phyloP scores from a whole-genome alignment of 371 early-diverging fungal species.

The Phascolomyces articulosus region DNA sequence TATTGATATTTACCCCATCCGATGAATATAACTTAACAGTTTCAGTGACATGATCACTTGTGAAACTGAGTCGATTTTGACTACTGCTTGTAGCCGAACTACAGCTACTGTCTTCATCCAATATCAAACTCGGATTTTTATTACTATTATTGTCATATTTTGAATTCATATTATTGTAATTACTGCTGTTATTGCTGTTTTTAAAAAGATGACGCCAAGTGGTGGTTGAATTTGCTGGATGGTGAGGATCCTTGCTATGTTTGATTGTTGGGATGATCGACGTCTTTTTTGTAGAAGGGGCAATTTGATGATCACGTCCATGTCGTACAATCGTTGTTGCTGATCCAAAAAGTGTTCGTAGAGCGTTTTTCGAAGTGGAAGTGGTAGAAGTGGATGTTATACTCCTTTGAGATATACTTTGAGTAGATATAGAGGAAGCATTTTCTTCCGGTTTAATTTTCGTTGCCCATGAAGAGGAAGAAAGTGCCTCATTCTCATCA shows the following conservation, averaged over 20 bases:
- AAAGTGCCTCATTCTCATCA: background rate
- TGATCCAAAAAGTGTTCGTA: slow-evolving; percentile 7
- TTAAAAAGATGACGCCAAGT: background rate
- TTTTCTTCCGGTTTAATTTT: background rate
- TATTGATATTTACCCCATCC: background rate
- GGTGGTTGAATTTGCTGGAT: background rate
- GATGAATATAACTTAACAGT: background rate
- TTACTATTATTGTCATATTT: background rate
- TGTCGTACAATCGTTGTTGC: slow-evolving; percentile 2
- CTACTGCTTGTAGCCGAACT: background rate
- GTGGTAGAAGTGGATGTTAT: background rate
- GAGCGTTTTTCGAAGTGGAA: background rate
- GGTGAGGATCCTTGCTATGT: background rate
- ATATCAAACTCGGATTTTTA: background rate
- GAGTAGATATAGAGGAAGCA: background rate
- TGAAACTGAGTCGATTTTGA: background rate
- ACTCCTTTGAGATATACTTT: background rate
- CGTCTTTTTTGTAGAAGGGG: background rate
- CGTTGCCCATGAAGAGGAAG: background rate
- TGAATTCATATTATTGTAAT: background rate
- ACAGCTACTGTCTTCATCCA: background rate
- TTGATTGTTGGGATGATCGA: background rate
- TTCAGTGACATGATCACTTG: background rate
- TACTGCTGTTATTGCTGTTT: background rate
- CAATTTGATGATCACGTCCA: slow-evolving; percentile 1